Conservation (phyloP, 2,329 filamentous ascomycete species). For the Trichoderma arundinaceum region DNA sequence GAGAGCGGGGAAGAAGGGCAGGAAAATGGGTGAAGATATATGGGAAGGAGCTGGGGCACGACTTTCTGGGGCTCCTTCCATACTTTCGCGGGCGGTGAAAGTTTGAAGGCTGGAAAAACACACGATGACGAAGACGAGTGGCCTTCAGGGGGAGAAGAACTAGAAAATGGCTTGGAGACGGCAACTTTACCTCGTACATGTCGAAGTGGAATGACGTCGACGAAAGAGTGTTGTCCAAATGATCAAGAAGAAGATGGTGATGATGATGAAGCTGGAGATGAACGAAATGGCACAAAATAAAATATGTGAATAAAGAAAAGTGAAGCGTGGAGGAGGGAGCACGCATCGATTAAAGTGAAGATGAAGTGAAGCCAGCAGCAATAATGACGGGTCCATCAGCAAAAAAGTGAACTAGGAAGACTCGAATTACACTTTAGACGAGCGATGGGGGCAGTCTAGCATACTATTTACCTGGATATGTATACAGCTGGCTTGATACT, state of each 20-base stretch:
- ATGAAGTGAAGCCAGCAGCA: conserved; percentile 1
- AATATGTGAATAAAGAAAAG: not conserved
- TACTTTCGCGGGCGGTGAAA: not conserved
- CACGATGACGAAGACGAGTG: too few species aligned
- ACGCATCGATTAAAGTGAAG: not conserved
- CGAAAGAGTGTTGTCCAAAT: not conserved
- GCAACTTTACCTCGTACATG: not conserved
- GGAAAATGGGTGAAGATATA: not conserved
- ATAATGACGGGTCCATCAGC: not conserved
- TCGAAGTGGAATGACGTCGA: not conserved
- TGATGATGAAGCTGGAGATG: not conserved
- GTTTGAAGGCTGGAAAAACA: not conserved
- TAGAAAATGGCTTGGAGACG: too few species aligned
- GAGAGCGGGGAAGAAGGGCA: not conserved
- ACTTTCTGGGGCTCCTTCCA: not conserved
- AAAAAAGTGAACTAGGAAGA: not conserved
- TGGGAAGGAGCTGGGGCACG: not conserved
- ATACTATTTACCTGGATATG: too few species aligned
- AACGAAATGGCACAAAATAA: not conserved
- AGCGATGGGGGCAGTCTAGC: too few species aligned
- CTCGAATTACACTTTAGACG: too few species aligned
- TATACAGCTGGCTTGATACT: too few species aligned
- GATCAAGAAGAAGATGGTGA: not conserved
- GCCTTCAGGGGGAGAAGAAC: too few species aligned
- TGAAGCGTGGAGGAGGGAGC: not conserved